Conservation (phyloP, 208 protist genomes). For the Leishmania turanica region DNA sequence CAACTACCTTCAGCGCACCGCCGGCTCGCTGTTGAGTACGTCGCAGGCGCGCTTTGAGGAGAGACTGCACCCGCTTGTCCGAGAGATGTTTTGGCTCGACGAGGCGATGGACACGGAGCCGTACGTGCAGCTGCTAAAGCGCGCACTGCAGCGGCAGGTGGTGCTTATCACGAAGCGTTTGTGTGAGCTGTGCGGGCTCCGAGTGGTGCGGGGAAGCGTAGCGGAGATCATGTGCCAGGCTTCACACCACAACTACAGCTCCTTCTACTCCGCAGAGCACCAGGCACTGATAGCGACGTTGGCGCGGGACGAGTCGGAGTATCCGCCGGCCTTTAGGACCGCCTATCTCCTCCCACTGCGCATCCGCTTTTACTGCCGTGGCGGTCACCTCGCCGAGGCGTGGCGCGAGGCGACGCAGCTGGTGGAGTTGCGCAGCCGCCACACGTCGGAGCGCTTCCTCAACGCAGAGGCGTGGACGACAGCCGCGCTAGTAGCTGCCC, state of each 20-base stretch:
- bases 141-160: constrained; percentile 22
- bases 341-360: constrained; percentile 30
- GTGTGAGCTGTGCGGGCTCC: constrained; percentile 47
- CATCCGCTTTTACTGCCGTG: constrained; percentile 22
- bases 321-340: constrained; percentile 10
- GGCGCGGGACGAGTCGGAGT: constrained; percentile 4
- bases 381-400: constrained; percentile 21
- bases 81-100: constrained; percentile 42
- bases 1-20: constrained; percentile 43
- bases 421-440: constrained; percentile 11
- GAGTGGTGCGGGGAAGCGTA: constrained; percentile 38
- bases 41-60: constrained; percentile 32
- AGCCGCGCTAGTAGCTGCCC: constrained; percentile 26
- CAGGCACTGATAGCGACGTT: constrained; percentile 23
- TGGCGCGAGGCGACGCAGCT: constrained; percentile 23
- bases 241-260: constrained; percentile 46
- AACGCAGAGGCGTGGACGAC: constrained; percentile 28
- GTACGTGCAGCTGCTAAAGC: constrained; percentile 20
- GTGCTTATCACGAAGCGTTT: constrained; percentile 42
- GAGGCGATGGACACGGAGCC: constrained; percentile 6
- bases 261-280: constrained; percentile 18
- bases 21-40: constrained; percentile 40
- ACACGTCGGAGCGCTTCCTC: constrained; percentile 24
- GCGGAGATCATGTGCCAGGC: constrained; percentile 34
- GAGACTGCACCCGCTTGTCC: constrained; percentile 38